Base-by-base conservation (phyloP, 148 eudicot species). In the Dianthus caryophyllus region DNA sequence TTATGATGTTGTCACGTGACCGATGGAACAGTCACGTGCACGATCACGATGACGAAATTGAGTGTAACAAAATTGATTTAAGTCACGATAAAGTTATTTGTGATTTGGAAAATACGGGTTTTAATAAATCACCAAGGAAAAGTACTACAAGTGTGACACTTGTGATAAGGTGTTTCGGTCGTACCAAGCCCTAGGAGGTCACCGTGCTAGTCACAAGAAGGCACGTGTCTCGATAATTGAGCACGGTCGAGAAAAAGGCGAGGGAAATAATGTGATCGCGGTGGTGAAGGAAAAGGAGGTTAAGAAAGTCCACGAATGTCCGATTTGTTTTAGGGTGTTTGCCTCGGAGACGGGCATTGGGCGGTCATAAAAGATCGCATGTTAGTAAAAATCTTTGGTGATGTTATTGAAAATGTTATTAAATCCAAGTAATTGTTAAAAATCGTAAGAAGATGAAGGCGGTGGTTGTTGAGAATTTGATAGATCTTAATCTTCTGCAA, bases 321-420 rank as follows among this genome's bases (percentile, higher is more conserved):
- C 88, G 2, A 63, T 83, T 53, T 91, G 97, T 79, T 79, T 51
- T 44, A 79, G 88, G 69, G 86, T 83, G 11, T 91, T 91, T 49
- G 50, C 83, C 4, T 86, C 92, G 0, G 92, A n/a, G 92, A 0
- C 97, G 88, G 65, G 97, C 97, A 0, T 80, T 91, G 13, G 97
- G 97, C 0, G 97, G 97, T 7, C 96, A 91, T 51, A 88, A 91
- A 65, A 80, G 97, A 71, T 78, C 97, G 6, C 97, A 91, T 82
- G 78, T 70, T 18, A 18, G 33, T 2, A 64, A 26, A 17, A 39
- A n/a, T n/a, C n/a, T n/a, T n/a, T 56, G 38, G 38, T 33, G 38
- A 7, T 7, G 7, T 7, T 3, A 26, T 25, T 5, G 49, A n/a
- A 0, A 61, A 61, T 61, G 0, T 2, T 1, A 6, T 41, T 11